Evolutionary conservation across 2,329 filamentous ascomycete genomes (phyloP).

Genomic region (Penicillium sclerotigenum): DNA sequence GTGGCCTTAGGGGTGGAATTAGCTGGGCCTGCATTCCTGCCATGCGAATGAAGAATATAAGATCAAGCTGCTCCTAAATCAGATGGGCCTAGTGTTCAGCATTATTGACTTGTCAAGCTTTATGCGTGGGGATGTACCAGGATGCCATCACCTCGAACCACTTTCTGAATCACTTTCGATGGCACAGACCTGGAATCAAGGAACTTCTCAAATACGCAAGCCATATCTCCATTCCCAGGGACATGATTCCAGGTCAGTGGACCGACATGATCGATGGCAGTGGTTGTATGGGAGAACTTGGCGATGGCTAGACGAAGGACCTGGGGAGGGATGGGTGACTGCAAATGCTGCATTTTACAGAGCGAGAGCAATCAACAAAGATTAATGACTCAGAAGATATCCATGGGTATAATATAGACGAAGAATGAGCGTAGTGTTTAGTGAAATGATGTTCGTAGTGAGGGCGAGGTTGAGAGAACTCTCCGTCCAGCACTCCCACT

Average conservation of each 20-base stretch:
- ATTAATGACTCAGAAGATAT: neutral
- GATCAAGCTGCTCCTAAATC: slow-evolving; percentile 43
- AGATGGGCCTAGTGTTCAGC: neutral
- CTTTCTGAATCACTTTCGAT: slow-evolving; percentile 31
- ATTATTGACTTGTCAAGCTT: neutral
- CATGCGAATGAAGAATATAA: slow-evolving; percentile 34
- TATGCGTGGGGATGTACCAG: slow-evolving; percentile 31
- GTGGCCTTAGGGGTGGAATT: slow-evolving; percentile 24
- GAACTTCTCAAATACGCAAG: slow-evolving; percentile 36
- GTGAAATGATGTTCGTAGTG: neutral
- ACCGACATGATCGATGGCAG: slow-evolving; percentile 34
- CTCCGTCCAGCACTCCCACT: neutral
- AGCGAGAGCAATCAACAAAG: neutral
- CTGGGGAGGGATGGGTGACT: slow-evolving; percentile 10
- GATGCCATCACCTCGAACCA: slow-evolving; percentile 34
- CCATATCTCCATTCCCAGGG: slow-evolving; percentile 36
- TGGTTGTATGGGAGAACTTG: slow-evolving; percentile 48
- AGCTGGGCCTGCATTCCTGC: slow-evolving; percentile 17
- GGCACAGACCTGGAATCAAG: slow-evolving; percentile 1
- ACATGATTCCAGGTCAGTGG: slow-evolving; percentile 47
- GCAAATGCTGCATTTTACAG: neutral
- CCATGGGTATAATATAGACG: neutral
- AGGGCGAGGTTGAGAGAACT: neutral
- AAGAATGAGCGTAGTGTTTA: neutral
- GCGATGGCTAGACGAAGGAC: slow-evolving; percentile 30